Conservation (phyloP, 2,329 filamentous ascomycete genomes). For the Sporothrix variecibatus region DNA sequence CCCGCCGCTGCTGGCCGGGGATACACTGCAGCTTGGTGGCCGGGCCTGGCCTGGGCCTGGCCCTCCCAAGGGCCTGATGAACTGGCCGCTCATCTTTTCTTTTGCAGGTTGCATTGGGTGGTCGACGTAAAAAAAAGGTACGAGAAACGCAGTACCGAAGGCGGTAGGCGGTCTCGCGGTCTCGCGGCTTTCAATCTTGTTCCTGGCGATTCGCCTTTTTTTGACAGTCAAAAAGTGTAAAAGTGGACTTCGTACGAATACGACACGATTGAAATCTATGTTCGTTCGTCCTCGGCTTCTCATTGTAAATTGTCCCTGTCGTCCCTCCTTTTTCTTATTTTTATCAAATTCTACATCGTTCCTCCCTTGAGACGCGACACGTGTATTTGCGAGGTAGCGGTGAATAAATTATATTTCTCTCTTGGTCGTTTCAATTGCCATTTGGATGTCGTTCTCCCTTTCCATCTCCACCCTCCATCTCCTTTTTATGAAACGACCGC, state of each 20-base stretch:
- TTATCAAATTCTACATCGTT: not conserved
- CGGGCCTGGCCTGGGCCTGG: not conserved
- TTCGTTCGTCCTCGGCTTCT: not conserved
- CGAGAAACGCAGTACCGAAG: not conserved
- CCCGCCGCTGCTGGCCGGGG: not conserved
- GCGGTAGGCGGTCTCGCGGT: not conserved
- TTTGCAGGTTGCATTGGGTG: not conserved
- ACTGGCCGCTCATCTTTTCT: not conserved
- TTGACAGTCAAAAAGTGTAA: not conserved
- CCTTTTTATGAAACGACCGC: constrained; percentile 20
- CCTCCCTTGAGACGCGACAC: constrained; percentile 12
- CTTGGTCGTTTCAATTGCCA: constrained; percentile 17
- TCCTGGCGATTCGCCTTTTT: not conserved
- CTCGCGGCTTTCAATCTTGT: not conserved
- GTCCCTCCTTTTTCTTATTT: not conserved
- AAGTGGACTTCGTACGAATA: not conserved
- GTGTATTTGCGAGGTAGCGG: constrained; percentile 4
- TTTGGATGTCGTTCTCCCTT: constrained; percentile 17
- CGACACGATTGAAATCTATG: not conserved
- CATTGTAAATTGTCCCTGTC: not conserved
- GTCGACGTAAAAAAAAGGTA: not conserved
- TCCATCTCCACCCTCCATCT: constrained; percentile 3
- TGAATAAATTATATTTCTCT: constrained; percentile 1
- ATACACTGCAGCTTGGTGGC: not conserved
- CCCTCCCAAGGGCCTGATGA: not conserved